These are phyloP conservation scores for Daldinia bambusicola DNA, from an alignment of 495 filamentous ascomycete genomes.

Conservation along the genomic window DNA sequence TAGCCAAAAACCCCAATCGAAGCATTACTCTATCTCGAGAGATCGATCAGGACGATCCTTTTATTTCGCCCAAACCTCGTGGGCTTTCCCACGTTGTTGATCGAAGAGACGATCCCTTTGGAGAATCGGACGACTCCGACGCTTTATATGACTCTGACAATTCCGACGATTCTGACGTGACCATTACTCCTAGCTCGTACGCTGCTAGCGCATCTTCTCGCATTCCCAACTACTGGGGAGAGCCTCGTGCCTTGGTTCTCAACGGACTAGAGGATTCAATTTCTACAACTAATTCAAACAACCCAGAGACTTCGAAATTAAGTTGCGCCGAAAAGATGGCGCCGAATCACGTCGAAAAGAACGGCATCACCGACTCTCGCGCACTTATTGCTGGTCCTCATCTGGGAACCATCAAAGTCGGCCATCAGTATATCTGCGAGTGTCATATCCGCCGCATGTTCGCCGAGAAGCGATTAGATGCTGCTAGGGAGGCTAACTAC, in stretches of 20 bases:
- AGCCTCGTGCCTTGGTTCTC: not conserved
- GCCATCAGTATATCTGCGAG: constrained; percentile 55
- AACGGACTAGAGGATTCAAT: not conserved
- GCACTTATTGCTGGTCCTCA: constrained; percentile 45
- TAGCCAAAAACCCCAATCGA: not conserved
- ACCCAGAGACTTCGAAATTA: not conserved
- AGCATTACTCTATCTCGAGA: not conserved
- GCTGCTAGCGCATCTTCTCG: not conserved
- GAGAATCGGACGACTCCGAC: constrained; percentile 9
- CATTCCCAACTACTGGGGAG: not conserved
- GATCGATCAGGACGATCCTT: not conserved
- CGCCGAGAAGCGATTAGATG: constrained; percentile 51
- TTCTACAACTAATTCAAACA: not conserved
- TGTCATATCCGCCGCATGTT: constrained; percentile 53
- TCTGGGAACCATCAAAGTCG: constrained; percentile 52
- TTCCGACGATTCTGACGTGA: constrained; percentile 25
- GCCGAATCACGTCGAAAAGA: constrained; percentile 29
- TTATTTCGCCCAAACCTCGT: not conserved
- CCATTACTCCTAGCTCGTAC: constrained; percentile 20
- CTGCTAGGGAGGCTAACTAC: constrained; percentile 46
- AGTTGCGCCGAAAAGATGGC: constrained; percentile 22
- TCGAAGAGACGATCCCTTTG: constrained; percentile 5
- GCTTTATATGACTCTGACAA: constrained; percentile 19
- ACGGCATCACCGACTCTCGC: constrained; percentile 22
- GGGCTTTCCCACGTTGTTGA: not conserved